These are phyloP conservation scores for Aurantiochytrium sp. DNA, from an alignment of 108 stramenopile species.

Conservation along the genomic window DNA sequence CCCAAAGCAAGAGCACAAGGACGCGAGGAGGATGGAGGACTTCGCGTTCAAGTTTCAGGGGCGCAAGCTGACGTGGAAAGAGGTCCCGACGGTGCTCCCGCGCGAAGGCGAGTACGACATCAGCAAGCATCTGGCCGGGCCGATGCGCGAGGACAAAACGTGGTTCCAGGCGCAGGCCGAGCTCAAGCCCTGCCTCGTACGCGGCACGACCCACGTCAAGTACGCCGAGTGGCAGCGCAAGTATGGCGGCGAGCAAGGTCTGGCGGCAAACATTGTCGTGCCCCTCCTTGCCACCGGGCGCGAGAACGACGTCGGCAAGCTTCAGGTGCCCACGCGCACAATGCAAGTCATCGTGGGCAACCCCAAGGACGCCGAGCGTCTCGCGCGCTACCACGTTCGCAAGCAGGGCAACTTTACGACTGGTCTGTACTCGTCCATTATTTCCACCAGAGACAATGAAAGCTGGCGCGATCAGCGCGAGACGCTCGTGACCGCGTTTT, in stretches of 20 bases:
- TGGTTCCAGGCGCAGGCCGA: not conserved
- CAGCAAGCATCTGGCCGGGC: not conserved
- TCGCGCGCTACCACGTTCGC: not conserved
- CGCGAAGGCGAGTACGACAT: conserved; percentile 7
- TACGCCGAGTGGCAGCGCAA: not conserved
- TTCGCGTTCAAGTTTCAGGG: not conserved
- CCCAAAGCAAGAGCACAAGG: too few relatives aligned
- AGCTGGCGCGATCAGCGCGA: not conserved
- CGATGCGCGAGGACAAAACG: not conserved
- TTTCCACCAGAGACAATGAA: not conserved
- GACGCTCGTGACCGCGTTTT: not conserved
- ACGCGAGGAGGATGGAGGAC: not conserved
- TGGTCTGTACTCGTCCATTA: not conserved
- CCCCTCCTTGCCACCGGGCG: not conserved
- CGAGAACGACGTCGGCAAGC: not conserved
- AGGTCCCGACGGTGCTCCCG: not conserved
- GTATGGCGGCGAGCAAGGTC: not conserved
- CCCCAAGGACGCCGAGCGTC: not conserved
- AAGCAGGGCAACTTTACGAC: not conserved
- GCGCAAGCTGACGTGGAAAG: not conserved
- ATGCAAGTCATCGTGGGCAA: not conserved
- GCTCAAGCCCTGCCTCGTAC: not conserved
- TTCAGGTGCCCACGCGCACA: not conserved
- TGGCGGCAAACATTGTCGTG: conserved; percentile 14
- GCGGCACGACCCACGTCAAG: not conserved